Percentiles rank a stretch among this genome's conserved stretches.
Evolutionary conservation across 371 early-diverging fungal genomes (phyloP).

Genomic region (Parasitella parasitica): DNA sequence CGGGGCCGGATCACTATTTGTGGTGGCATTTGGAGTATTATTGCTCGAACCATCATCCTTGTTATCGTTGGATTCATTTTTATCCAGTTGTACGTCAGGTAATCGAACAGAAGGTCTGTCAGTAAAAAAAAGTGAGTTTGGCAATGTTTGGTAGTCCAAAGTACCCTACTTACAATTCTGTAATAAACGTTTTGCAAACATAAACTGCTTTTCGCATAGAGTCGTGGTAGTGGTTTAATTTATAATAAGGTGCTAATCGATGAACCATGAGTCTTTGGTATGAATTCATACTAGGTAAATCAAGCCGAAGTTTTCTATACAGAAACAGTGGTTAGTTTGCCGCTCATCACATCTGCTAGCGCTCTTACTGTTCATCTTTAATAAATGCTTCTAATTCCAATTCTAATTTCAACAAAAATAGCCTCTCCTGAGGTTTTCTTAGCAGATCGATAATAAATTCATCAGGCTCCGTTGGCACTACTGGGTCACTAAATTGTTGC

Average conservation of each 20-base stretch:
- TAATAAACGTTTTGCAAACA: constrained; percentile 58
- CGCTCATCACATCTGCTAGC: too few relatives aligned
- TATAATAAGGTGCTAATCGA: constrained; percentile 72
- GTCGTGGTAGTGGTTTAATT: constrained; percentile 65
- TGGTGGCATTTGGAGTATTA: neutral
- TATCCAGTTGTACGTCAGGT: constrained; percentile 43
- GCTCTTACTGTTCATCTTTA: constrained; percentile 58
- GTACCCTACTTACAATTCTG: constrained; percentile 70
- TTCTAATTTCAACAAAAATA: constrained; percentile 75
- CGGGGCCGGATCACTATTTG: constrained; percentile 15
- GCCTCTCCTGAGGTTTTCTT: constrained; percentile 68
- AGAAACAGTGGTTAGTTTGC: neutral
- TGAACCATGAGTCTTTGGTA: constrained; percentile 79
- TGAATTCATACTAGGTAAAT: constrained; percentile 74
- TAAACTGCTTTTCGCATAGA: constrained; percentile 59
- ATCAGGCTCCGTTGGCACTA: constrained; percentile 43
- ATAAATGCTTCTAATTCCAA: constrained; percentile 68
- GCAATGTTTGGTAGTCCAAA: neutral
- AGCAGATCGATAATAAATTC: constrained; percentile 67
- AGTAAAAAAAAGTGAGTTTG: neutral
- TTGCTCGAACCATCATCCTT: neutral
- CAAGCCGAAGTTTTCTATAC: constrained; percentile 60
- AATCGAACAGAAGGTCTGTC: constrained; percentile 54
- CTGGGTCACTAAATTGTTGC: constrained; percentile 17
- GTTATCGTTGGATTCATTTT: constrained; percentile 10